These are phyloP conservation scores for Talaromyces sp. DNA, from an alignment of 2,329 filamentous ascomycete genomes.

Conservation along the genomic window DNA sequence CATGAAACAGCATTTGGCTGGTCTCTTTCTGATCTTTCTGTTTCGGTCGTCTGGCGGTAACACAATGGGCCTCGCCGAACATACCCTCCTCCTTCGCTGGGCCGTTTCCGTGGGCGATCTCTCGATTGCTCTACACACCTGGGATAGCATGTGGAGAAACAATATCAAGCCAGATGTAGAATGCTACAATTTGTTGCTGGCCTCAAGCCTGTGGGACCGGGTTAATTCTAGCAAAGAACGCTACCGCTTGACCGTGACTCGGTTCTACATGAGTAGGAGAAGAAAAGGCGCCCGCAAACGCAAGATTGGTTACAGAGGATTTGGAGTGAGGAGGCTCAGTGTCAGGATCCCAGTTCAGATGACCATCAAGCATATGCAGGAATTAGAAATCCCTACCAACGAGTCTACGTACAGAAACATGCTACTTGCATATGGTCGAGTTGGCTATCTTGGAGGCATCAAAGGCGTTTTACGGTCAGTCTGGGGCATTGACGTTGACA, in stretches of 20 bases:
- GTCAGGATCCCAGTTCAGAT: slow-evolving; percentile 30
- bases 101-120: slow-evolving; percentile 45
- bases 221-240: slow-evolving; percentile 35
- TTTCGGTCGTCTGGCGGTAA: slow-evolving; percentile 29
- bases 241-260: slow-evolving; percentile 33
- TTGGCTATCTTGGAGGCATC: slow-evolving; percentile 46
- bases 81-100: slow-evolving; percentile 49
- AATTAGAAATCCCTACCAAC: slow-evolving; percentile 39
- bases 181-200: slow-evolving; percentile 54
- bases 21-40: slow-evolving; percentile 33
- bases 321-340: slow-evolving; percentile 24
- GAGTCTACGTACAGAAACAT: slow-evolving; percentile 51
- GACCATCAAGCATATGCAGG: slow-evolving; percentile 47
- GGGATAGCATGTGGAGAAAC: slow-evolving; percentile 40
- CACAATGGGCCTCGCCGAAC: slow-evolving; percentile 45
- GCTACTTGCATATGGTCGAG: slow-evolving; percentile 49
- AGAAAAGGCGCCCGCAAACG: slow-evolving; percentile 11
- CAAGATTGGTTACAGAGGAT: slow-evolving; percentile 24
- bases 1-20: slow-evolving; percentile 28
- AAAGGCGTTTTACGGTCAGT: slow-evolving; percentile 46
- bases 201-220: slow-evolving; percentile 44
- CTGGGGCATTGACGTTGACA: slow-evolving; percentile 51
- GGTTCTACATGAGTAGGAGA: slow-evolving; percentile 26
- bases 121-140: slow-evolving; percentile 40
- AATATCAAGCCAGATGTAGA: slow-evolving; percentile 40